phyloP scores from a whole-genome alignment of 2,329 filamentous ascomycete species.

The Aspergillus unguis region DNA sequence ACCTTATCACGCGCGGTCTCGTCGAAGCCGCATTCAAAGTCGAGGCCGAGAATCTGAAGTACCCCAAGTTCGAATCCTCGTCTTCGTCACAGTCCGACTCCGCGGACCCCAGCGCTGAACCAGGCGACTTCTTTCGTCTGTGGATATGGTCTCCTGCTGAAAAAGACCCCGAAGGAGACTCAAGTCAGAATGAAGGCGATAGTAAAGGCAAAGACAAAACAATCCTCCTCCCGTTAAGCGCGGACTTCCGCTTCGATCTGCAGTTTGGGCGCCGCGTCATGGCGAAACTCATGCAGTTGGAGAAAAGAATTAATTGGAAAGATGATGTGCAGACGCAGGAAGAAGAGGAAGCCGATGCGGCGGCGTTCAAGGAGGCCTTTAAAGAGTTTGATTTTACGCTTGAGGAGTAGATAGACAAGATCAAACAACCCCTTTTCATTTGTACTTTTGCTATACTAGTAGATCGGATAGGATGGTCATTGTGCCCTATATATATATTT shows the following conservation, averaged over 20 bases:
- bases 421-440: background rate
- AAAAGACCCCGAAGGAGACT: slow-evolving; percentile 1
- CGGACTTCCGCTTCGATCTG: slow-evolving; percentile 75
- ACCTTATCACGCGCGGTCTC: slow-evolving; percentile 66
- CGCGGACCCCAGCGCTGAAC: slow-evolving; percentile 39
- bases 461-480: background rate
- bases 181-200: slow-evolving; percentile 7
- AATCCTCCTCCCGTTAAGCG: slow-evolving; percentile 69
- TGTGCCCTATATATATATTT: background rate
- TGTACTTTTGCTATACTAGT: background rate
- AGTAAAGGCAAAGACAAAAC: slow-evolving; percentile 52
- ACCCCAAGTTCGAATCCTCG: slow-evolving; percentile 51
- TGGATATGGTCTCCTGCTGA: slow-evolving; percentile 64
- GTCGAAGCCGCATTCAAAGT: slow-evolving; percentile 88
- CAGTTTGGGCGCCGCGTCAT: slow-evolving; percentile 87
- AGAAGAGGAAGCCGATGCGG: slow-evolving; percentile 76
- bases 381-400: slow-evolving; percentile 81
- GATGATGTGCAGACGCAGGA: slow-evolving; percentile 73
- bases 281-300: slow-evolving; percentile 79
- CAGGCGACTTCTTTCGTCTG: slow-evolving; percentile 70
- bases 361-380: slow-evolving; percentile 76
- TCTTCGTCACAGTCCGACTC: slow-evolving; percentile 24
- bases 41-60: slow-evolving; percentile 72
- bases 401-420: slow-evolving; percentile 22
- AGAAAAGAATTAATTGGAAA: slow-evolving; percentile 77